These are phyloP conservation scores for Calonectria hongkongensis DNA, from an alignment of 2,329 filamentous ascomycete genomes.

Conservation along the genomic window DNA sequence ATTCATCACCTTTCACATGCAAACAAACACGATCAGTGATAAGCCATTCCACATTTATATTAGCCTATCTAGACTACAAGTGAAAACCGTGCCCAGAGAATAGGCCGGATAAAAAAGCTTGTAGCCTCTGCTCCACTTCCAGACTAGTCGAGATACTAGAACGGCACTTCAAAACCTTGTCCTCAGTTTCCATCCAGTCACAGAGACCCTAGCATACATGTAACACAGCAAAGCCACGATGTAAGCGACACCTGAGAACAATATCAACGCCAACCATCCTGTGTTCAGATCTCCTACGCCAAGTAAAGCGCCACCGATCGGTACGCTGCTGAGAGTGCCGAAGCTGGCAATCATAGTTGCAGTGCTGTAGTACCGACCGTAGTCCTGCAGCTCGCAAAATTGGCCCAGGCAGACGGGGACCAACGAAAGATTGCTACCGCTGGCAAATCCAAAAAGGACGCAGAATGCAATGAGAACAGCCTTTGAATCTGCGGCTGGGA, in stretches of 20 bases:
- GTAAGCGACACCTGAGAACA: conserved; percentile 63
- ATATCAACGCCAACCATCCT: conserved; percentile 62
- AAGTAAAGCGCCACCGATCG: conserved; percentile 64
- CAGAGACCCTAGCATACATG: background rate
- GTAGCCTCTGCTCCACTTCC: background rate
- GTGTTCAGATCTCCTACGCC: conserved; percentile 54
- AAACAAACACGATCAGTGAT: background rate
- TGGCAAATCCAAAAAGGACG: conserved; percentile 85
- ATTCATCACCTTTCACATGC: background rate
- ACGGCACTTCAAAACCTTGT: background rate
- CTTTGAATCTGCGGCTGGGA: conserved; percentile 74
- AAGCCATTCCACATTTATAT: conserved; percentile 1
- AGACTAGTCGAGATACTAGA: background rate
- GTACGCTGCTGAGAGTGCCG: conserved; percentile 72
- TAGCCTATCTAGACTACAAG: background rate
- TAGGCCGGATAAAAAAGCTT: background rate
- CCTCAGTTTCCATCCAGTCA: conserved; percentile 12
- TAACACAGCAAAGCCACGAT: conserved; percentile 24
- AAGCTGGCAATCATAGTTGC: conserved; percentile 87
- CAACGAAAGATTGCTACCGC: conserved; percentile 85
- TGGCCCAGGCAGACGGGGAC: conserved; percentile 89
- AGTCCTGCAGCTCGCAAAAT: conserved; percentile 84
- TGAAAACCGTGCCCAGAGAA: background rate
- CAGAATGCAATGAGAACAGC: conserved; percentile 80
- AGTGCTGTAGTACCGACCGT: conserved; percentile 85